A percentile compares a stretch with the other conserved stretches of the same genome.
These are phyloP conservation scores for Hebeloma cylindrosporum DNA, from an alignment of 768 basidiomycete species.

Conservation along the genomic window DNA sequence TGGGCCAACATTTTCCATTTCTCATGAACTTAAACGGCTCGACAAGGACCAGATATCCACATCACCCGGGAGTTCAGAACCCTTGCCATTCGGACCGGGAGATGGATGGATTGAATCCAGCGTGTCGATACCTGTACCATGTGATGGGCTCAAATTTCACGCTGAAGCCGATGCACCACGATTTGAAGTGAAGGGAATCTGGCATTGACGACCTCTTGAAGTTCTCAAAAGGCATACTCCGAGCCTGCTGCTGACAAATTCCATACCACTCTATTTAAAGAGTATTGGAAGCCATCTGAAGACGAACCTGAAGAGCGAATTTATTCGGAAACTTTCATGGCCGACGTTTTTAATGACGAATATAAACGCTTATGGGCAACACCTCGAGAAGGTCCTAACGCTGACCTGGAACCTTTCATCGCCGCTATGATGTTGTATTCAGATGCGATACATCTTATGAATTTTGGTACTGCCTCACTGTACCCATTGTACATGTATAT, in stretches of 20 bases:
- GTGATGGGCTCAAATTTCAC: constrained; percentile 11
- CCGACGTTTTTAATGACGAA: constrained; percentile 19
- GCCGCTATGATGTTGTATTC: constrained; percentile 19
- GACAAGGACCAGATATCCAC: background rate
- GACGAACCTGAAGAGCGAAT: constrained; percentile 14
- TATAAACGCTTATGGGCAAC: constrained; percentile 13
- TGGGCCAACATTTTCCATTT: background rate
- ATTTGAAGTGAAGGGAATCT: constrained; percentile 23
- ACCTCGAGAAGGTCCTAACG: constrained; percentile 7
- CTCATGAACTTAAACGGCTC: background rate
- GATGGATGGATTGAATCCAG: constrained; percentile 23
- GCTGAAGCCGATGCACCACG: constrained; percentile 20
- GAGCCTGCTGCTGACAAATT: constrained; percentile 13
- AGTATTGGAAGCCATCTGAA: constrained; percentile 23
- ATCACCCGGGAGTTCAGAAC: background rate
- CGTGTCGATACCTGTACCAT: constrained; percentile 25
- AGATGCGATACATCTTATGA: constrained; percentile 21
- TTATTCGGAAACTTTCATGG: constrained; percentile 22
- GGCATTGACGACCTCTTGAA: constrained; percentile 8
- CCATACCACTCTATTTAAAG: constrained; percentile 26
- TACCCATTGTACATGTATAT: constrained; percentile 45
- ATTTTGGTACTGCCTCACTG: constrained; percentile 31
- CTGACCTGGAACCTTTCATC: constrained; percentile 18
- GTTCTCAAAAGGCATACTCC: constrained; percentile 13
- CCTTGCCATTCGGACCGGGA: background rate